Evolutionary conservation across 371 early-diverging fungal species (phyloP), one percentile per base, ranked within the genome.

Genomic region (Rhizopus microsporus): DNA sequence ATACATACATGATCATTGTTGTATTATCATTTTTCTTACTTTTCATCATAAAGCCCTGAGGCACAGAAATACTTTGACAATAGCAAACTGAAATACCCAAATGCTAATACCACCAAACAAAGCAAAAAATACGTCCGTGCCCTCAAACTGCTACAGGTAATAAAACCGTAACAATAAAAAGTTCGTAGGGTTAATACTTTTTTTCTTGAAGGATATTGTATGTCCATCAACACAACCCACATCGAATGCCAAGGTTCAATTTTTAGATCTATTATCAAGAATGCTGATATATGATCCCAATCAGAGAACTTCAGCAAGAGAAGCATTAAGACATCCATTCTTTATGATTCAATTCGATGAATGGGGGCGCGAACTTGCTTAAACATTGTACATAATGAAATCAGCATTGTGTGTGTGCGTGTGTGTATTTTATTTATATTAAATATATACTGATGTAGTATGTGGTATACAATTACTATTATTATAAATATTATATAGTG

Each of bases 201-300:
- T 12, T 34, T 51, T 5, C 34, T 23, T 54, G n/a, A 45, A 75
- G 76, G 57, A 69, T n/a, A 74, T 69, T 35, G 66, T 79, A 40
- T 45, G 58, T 31, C 80, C 80, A 34, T 44, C 62, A 5, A 60
- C 60, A 9, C 17, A 46, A 23, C 23, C 23, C 7, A 46, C 46
- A 46, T 29, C 46, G 10, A 58, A 56, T 35, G 55, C 67, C 17
- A 69, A 66, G 23, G 29, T 31, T 9, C 61, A 69, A 13, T 74
- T 79, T 35, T 62, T 89, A 10, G 91, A 93, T 60, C 67, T 99
- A 47, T 65, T 99, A 54, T 62, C 78, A 2, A 77, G 79, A 51
- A 78, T 99, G 84, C 74, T 99, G 6, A 83, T 86, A 0, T 93
- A 92, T 67, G 93, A 98, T 74, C 98, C 99, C 0, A 69, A 62